A percentile compares a stretch with the other conserved stretches of the same genome.
These are phyloP conservation scores for Hirsutella rhossiliensis DNA, from an alignment of 2,329 filamentous ascomycete species.

Conservation along the genomic window DNA sequence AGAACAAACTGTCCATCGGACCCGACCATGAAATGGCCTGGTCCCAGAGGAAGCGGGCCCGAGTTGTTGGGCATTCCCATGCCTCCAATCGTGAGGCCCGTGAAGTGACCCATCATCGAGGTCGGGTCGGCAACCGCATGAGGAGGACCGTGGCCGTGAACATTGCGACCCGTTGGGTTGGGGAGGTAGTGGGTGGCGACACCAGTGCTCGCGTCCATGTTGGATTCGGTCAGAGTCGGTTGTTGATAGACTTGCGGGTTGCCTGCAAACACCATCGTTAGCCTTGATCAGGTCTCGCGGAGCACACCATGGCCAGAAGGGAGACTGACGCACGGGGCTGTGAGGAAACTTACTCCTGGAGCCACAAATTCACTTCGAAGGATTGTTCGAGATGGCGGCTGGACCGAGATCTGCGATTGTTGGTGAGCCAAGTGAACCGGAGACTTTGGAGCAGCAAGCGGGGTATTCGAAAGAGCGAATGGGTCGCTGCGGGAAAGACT, in stretches of 20 bases:
- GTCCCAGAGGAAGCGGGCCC: conserved; percentile 19
- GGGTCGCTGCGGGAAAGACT: no score
- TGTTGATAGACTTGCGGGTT: conserved; percentile 21
- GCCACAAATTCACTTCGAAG: conserved; percentile 18
- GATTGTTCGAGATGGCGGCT: conserved; percentile 15
- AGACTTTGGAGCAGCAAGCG: no score
- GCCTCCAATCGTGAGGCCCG: conserved; percentile 23
- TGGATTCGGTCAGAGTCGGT: conserved; percentile 13
- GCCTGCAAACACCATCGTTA: conserved; percentile 2
- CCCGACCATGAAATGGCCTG: conserved; percentile 23
- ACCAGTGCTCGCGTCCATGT: conserved; percentile 24
- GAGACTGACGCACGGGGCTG: no score
- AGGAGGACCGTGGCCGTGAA: conserved; percentile 16
- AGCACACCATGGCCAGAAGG: no score
- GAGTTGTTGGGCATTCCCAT: conserved; percentile 19
- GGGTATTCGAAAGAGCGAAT: no score
- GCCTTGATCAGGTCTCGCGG: neutral
- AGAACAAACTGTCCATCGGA: conserved; percentile 27
- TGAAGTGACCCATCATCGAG: conserved; percentile 21
- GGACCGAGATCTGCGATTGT: conserved; percentile 15
- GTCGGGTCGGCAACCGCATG: conserved; percentile 18
- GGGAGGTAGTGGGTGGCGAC: conserved; percentile 19
- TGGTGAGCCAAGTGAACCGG: neutral
- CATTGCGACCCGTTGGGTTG: conserved; percentile 15
- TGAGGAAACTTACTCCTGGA: conserved; percentile 16